Percentiles rank a stretch among this genome's conserved stretches.
Conservation (phyloP, 495 filamentous ascomycete genomes). For the Penicillium soppii region DNA sequence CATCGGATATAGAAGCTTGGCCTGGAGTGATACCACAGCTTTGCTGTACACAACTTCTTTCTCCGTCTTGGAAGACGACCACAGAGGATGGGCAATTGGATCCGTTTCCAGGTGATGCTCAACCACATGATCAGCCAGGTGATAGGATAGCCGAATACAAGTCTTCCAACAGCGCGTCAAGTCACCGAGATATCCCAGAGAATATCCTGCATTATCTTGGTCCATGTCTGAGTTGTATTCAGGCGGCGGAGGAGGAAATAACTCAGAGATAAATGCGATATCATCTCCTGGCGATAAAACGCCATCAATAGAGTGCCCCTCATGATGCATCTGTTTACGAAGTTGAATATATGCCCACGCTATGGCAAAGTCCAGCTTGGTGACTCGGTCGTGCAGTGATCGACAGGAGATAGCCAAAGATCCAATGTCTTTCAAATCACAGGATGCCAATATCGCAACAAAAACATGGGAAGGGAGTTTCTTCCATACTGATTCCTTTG, state of each 20-base stretch:
- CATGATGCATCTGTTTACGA: conserved; percentile 3
- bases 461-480: conserved; percentile 23
- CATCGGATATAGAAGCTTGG: conserved; percentile 25
- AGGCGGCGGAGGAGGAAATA: conserved; percentile 33
- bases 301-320: neutral
- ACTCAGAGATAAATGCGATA: conserved; percentile 25
- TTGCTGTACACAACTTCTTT: conserved; percentile 28
- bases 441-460: conserved; percentile 19
- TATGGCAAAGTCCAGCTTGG: conserved; percentile 24
- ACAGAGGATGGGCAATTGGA: conserved; percentile 12
- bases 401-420: conserved; percentile 24
- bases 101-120: conserved; percentile 28
- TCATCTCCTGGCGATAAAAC: conserved; percentile 23
- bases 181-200: conserved; percentile 29
- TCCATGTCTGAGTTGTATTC: conserved; percentile 16
- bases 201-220: conserved; percentile 25
- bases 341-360: conserved; percentile 22
- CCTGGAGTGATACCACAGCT: conserved; percentile 24
- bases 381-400: conserved; percentile 18
- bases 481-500: conserved; percentile 19
- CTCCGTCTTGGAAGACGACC: conserved; percentile 28
- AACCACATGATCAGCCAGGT: conserved; percentile 27
- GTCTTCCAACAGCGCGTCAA: conserved; percentile 29
- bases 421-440: conserved; percentile 21
- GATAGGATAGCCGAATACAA: conserved; percentile 27